A percentile compares a stretch with the other conserved stretches of the same genome.
Evolutionary conservation across 148 eudicot genomes (phyloP).

Genomic region (Camellia sinensis): DNA sequence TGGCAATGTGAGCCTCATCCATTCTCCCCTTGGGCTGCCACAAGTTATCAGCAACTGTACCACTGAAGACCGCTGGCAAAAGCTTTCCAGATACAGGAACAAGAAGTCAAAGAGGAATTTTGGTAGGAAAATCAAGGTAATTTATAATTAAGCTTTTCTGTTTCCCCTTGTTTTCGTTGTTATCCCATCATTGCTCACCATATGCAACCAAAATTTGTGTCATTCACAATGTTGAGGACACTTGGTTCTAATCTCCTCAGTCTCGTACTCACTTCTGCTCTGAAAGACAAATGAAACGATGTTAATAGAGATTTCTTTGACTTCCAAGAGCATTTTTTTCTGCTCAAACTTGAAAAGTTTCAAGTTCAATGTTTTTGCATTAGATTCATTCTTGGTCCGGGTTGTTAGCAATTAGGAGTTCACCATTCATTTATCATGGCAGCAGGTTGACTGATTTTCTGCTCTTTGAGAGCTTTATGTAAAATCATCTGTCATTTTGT

Average conservation of each 20-base stretch:
- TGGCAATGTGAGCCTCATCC: conserved; percentile 42
- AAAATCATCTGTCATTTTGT: neutral
- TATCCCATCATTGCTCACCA: neutral
- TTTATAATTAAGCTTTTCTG: neutral
- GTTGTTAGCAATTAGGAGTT: neutral
- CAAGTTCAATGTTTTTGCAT: neutral
- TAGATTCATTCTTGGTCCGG: neutral
- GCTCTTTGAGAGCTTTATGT: neutral
- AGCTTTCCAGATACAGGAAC: conserved; percentile 87
- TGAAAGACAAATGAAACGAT: neutral
- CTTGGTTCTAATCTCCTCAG: neutral
- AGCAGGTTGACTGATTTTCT: neutral
- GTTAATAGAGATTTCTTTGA: neutral
- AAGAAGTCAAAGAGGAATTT: conserved; percentile 91
- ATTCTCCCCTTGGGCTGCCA: conserved; percentile 46
- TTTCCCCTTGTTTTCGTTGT: neutral
- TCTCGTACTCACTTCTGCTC: neutral
- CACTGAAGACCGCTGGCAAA: conserved; percentile 67
- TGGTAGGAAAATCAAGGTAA: conserved; percentile 90
- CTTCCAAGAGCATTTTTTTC: too few relatives aligned
- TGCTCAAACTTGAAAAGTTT: too few relatives aligned
- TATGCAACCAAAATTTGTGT: neutral
- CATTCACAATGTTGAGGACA: neutral
- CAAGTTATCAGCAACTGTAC: conserved; percentile 35
- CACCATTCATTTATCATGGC: neutral